phyloP scores from a whole-genome alignment of 163 green algal species.

The Volvox carteri region DNA sequence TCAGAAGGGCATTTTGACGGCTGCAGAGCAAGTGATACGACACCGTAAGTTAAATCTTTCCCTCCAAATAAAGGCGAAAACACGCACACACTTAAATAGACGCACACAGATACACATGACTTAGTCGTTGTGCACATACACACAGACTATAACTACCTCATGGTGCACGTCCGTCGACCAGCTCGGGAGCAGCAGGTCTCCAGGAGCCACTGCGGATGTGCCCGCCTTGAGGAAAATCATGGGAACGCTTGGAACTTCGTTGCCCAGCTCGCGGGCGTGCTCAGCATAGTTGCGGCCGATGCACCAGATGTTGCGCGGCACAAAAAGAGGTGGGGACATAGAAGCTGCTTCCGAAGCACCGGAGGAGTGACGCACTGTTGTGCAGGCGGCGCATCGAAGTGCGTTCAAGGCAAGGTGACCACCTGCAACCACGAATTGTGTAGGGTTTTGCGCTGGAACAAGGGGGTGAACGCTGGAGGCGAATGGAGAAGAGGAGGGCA shows the following conservation, averaged over 20 bases:
- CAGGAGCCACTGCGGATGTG: not conserved
- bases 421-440: not conserved
- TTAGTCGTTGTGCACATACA: too few species aligned
- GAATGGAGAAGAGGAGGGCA: too few species aligned
- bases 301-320: conserved; percentile 55
- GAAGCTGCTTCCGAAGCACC: not conserved
- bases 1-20: too few species aligned
- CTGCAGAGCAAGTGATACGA: too few species aligned
- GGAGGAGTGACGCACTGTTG: not conserved
- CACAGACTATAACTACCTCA: conserved; percentile 8
- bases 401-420: not conserved
- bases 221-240: conserved; percentile 66
- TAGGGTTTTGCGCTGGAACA: too few species aligned
- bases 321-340: not conserved
- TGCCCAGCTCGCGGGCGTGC: conserved; percentile 61
- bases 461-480: too few species aligned
- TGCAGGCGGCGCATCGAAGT: not conserved
- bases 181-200: conserved; percentile 11
- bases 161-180: conserved; percentile 58
- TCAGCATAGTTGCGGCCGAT: conserved; percentile 60
- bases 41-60: too few species aligned
- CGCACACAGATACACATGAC: too few species aligned
- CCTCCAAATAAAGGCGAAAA: too few species aligned
- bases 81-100: too few species aligned
- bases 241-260: conserved; percentile 47